Conservation (phyloP, 768 basidiomycete species). For the Sarcodon aspratus region DNA sequence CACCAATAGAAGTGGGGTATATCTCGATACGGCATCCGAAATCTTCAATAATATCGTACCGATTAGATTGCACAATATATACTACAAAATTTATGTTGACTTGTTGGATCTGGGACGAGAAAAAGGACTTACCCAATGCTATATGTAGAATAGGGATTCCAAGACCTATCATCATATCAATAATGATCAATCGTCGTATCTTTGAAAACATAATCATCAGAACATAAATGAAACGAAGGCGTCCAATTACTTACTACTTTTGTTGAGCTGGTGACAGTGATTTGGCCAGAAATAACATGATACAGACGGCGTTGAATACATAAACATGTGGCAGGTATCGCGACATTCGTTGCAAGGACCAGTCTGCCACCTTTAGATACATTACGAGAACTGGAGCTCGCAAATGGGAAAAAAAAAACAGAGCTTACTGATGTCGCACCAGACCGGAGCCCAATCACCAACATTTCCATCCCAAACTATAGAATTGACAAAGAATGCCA, state of each 20-base stretch:
- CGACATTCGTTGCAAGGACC: not conserved
- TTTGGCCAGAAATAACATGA: not conserved
- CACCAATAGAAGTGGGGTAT: conserved; percentile 17
- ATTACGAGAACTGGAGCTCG: not conserved
- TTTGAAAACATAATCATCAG: conserved; percentile 29
- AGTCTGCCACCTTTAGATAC: conserved; percentile 2
- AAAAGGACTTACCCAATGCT: not conserved
- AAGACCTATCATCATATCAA: conserved; percentile 1
- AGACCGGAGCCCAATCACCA: conserved; percentile 18
- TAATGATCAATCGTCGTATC: not conserved
- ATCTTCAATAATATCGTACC: conserved; percentile 29
- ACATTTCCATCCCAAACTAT: conserved; percentile 30
- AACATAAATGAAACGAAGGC: conserved; percentile 28
- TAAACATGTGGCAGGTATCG: not conserved
- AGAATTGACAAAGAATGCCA: conserved; percentile 38
- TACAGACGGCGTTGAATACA: not conserved
- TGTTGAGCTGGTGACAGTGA: not conserved
- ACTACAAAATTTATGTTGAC: conserved; percentile 13
- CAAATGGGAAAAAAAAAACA: not conserved
- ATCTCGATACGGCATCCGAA: conserved; percentile 27
- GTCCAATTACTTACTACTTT: not conserved
- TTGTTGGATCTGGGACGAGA: not conserved
- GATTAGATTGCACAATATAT: conserved; percentile 28
- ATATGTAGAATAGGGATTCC: not conserved
- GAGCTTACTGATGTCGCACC: conserved; percentile 46